These are phyloP conservation scores for Trichosporon asahii DNA, from an alignment of 1,284 basidiomycete genomes.

Conservation along the genomic window DNA sequence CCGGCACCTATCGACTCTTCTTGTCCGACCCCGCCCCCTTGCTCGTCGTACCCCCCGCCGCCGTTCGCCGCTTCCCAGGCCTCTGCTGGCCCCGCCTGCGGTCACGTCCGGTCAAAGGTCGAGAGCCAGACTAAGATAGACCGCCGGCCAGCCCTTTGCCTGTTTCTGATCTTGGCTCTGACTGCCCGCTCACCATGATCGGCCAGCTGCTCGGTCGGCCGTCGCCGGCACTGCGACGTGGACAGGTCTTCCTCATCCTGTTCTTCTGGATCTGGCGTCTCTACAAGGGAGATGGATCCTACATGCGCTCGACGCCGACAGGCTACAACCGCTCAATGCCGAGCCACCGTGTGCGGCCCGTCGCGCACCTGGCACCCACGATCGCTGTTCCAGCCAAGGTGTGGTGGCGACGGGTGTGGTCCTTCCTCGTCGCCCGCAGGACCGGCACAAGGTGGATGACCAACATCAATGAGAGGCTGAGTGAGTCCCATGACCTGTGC, in stretches of 20 bases:
- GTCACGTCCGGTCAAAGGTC: not conserved
- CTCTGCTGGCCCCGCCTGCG: not conserved
- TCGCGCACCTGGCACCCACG: not conserved
- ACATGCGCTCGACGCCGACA: conserved; percentile 4
- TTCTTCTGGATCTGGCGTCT: conserved; percentile 86
- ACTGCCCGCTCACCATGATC: conserved; percentile 59
- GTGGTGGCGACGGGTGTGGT: conserved; percentile 32
- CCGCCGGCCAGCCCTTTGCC: not conserved
- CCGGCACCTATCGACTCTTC: not conserved
- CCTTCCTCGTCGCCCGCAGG: conserved; percentile 34
- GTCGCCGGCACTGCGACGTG: conserved; percentile 68
- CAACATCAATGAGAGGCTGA: conserved; percentile 43
- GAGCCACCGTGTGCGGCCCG: not conserved
- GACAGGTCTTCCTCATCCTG: conserved; percentile 77
- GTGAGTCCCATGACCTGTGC: conserved; percentile 30
- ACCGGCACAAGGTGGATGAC: conserved; percentile 40
- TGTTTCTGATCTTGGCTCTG: not conserved
- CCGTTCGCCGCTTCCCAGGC: conserved; percentile 5
- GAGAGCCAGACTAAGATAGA: not conserved
- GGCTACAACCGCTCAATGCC: conserved; percentile 5
- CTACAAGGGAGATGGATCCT: conserved; percentile 64
- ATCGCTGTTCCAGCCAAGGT: not conserved
- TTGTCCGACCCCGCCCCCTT: not conserved
- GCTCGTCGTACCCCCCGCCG: not conserved
- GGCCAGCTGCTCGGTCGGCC: conserved; percentile 78